Conservation (phyloP, 345 rosid species). For the Citrus australasica region DNA sequence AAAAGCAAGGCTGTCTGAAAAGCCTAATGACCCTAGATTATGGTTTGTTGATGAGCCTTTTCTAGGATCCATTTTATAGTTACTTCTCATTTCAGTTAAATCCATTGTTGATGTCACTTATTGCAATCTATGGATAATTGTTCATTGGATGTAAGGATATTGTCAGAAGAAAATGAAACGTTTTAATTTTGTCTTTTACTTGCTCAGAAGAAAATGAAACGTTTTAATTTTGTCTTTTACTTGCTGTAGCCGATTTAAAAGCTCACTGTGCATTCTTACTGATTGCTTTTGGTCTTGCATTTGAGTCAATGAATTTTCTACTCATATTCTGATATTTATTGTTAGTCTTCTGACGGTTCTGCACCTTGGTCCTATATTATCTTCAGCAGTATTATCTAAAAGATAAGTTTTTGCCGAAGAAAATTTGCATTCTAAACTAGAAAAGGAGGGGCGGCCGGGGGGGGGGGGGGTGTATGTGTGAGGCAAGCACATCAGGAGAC, state of each 20-base stretch:
- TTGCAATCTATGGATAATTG: background rate
- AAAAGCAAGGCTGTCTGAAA: constrained; percentile 55
- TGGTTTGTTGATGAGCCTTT: constrained; percentile 41
- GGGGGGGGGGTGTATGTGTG: too few relatives aligned
- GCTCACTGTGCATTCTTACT: background rate
- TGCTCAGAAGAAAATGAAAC: background rate
- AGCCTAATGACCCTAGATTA: constrained; percentile 75
- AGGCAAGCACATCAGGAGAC: background rate
- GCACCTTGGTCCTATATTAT: background rate
- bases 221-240: background rate
- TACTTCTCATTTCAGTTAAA: background rate
- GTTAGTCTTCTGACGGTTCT: background rate
- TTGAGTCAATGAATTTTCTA: background rate
- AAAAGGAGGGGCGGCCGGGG: too few relatives aligned
- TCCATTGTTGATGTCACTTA: background rate
- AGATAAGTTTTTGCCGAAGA: background rate
- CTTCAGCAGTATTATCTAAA: background rate
- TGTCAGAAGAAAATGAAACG: background rate
- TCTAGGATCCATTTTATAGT: background rate
- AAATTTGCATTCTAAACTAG: background rate
- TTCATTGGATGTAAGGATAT: background rate
- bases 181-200: background rate
- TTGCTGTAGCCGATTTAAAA: background rate
- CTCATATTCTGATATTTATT: background rate
- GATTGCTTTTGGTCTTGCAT: background rate